Percentiles rank a stretch among this genome's conserved stretches.
phyloP scores from a whole-genome alignment of 2,329 filamentous ascomycete genomes.

The Botrytis hyacinthi region DNA sequence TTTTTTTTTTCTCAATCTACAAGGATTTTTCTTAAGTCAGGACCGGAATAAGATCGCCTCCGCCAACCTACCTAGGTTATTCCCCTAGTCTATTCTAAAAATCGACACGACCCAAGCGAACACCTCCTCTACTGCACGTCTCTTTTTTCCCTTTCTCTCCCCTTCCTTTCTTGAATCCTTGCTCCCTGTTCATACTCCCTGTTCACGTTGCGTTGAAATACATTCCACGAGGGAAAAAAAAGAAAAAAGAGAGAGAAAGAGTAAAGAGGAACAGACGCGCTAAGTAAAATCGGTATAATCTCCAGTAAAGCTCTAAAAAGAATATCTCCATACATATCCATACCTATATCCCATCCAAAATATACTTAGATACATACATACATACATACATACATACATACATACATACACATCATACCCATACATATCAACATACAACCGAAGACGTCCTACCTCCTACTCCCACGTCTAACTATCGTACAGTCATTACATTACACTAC shows the following conservation, averaged over 20 bases:
- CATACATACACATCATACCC: not conserved
- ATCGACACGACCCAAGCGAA: constrained; percentile 10
- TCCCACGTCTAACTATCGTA: not conserved
- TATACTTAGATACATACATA: not conserved
- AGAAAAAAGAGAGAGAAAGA: not conserved
- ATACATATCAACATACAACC: not conserved
- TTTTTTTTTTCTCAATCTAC: not conserved
- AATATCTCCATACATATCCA: constrained; percentile 2
- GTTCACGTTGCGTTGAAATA: not conserved
- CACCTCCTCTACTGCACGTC: constrained; percentile 1
- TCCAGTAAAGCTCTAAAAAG: constrained; percentile 2
- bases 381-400: not conserved
- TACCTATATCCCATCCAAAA: not conserved
- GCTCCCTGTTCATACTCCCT: not conserved
- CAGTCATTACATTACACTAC: not conserved
- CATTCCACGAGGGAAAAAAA: constrained; percentile 4
- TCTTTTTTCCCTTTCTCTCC: constrained; percentile 3
- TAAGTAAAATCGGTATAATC: constrained; percentile 2
- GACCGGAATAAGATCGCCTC: constrained; percentile 17
- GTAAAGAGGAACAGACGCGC: constrained; percentile 10
- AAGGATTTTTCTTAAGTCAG: constrained; percentile 2
- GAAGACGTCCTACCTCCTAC: not conserved
- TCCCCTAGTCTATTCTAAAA: constrained; percentile 14
- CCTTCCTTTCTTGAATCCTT: not conserved
- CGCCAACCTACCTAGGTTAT: not conserved